Percentiles rank a stretch among this genome's conserved stretches.
These are phyloP conservation scores for Aschersonia sp. DNA, from an alignment of 2,329 filamentous ascomycete species.

Conservation along the genomic window DNA sequence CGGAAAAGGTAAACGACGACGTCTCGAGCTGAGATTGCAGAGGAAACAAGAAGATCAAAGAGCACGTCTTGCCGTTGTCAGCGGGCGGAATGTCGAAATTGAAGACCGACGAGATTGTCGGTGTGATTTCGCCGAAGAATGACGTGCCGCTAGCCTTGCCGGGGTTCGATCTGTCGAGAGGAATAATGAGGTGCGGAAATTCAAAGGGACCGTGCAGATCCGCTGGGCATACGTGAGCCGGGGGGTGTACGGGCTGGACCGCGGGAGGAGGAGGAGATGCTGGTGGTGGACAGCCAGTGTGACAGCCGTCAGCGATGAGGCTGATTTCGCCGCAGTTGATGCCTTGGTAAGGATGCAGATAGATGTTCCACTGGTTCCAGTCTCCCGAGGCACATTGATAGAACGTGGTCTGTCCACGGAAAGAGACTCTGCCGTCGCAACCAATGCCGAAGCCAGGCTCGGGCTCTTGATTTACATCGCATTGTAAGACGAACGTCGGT, in stretches of 20 bases:
- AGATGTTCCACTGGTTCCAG: slow-evolving; percentile 39
- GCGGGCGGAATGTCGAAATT: slow-evolving; percentile 50
- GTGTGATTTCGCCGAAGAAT: slow-evolving; percentile 39
- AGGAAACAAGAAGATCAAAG: slow-evolving; percentile 51
- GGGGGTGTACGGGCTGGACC: not conserved
- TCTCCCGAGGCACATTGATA: slow-evolving; percentile 43
- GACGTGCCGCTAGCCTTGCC: slow-evolving; percentile 35
- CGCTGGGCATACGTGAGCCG: slow-evolving; percentile 21
- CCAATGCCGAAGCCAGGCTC: slow-evolving; percentile 40
- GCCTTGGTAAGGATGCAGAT: slow-evolving; percentile 22
- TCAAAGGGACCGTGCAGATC: slow-evolving; percentile 30
- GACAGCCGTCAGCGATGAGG: slow-evolving; percentile 25
- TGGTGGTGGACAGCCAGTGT: slow-evolving; percentile 5
- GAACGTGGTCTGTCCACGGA: slow-evolving; percentile 36
- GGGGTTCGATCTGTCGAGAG: slow-evolving; percentile 39
- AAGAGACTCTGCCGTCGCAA: slow-evolving; percentile 35
- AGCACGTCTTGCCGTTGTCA: slow-evolving; percentile 43
- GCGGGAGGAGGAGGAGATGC: not conserved
- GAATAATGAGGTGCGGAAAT: slow-evolving; percentile 48
- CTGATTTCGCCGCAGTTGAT: slow-evolving; percentile 33
- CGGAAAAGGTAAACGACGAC: slow-evolving; percentile 32
- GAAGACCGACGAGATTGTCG: slow-evolving; percentile 43
- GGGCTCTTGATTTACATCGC: slow-evolving; percentile 36
- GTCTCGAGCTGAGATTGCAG: slow-evolving; percentile 38
- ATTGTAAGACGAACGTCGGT: slow-evolving; percentile 45